These are phyloP conservation scores for Citrus australasica DNA, from an alignment of 345 rosid genomes.

Conservation along the genomic window DNA sequence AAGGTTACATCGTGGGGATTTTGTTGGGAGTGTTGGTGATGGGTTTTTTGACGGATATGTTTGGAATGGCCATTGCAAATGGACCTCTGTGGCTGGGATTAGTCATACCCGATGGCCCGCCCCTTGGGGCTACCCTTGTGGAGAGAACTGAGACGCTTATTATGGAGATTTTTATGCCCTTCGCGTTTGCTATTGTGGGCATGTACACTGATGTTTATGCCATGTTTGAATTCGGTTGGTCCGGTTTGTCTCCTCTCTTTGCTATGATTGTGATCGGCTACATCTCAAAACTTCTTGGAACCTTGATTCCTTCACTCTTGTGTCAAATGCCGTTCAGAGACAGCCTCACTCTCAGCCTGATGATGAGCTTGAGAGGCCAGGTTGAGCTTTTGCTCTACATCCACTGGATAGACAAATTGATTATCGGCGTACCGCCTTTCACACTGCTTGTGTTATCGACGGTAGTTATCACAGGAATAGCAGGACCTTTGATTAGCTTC, in stretches of 20 bases:
- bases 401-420: conserved; percentile 65
- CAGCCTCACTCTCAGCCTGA: conserved; percentile 50
- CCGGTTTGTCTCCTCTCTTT: conserved; percentile 38
- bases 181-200: conserved; percentile 52
- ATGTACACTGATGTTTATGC: conserved; percentile 39
- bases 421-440: conserved; percentile 29
- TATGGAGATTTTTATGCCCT: conserved; percentile 58
- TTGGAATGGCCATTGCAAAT: conserved; percentile 53
- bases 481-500: conserved; percentile 45
- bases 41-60: conserved; percentile 63
- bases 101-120: conserved; percentile 65
- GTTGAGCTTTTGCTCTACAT: conserved; percentile 45
- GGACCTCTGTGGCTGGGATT: conserved; percentile 68
- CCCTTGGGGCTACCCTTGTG: conserved; percentile 48
- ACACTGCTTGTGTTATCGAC: conserved; percentile 45
- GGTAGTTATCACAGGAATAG: conserved; percentile 23
- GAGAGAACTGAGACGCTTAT: conserved; percentile 54
- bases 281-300: conserved; percentile 34
- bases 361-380: conserved; percentile 68
- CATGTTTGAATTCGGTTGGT: conserved; percentile 38
- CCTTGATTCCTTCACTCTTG: conserved; percentile 23
- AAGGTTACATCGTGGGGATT: conserved; percentile 38
- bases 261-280: conserved; percentile 34
- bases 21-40: conserved; percentile 40
- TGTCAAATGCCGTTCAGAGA: conserved; percentile 46